These are phyloP conservation scores for Melampsora medusae DNA, from an alignment of 1,284 basidiomycete genomes.

Conservation along the genomic window DNA sequence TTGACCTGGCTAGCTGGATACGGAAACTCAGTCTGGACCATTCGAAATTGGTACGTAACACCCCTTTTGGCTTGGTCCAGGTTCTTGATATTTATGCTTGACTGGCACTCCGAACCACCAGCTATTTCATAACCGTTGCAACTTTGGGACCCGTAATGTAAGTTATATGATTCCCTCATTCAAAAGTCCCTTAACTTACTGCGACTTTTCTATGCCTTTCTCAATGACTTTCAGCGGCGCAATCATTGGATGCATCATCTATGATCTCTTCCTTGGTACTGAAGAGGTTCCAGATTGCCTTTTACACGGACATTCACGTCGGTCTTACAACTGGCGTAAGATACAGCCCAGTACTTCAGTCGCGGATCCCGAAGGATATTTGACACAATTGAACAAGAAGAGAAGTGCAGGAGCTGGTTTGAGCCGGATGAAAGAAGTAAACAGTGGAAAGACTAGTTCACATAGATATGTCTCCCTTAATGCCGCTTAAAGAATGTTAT, in stretches of 20 bases:
- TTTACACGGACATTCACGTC: constrained; percentile 4
- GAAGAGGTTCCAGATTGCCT: constrained; percentile 37
- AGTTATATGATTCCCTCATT: not conserved
- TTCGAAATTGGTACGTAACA: constrained; percentile 24
- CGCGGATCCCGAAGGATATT: constrained; percentile 38
- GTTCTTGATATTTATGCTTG: not conserved
- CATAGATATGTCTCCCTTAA: constrained; percentile 18
- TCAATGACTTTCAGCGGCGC: constrained; percentile 27
- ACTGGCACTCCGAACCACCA: not conserved
- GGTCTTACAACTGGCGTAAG: constrained; percentile 1
- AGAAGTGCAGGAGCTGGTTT: constrained; percentile 8
- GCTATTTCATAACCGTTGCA: constrained; percentile 37
- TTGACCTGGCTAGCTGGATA: constrained; percentile 42
- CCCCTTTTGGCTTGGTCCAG: not conserved
- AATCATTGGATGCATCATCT: constrained; percentile 43
- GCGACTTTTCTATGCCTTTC: not conserved
- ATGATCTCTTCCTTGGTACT: constrained; percentile 42
- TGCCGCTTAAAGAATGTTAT: not conserved
- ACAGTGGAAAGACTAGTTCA: constrained; percentile 36
- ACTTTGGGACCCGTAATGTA: constrained; percentile 39
- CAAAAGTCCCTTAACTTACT: not conserved
- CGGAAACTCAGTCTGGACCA: constrained; percentile 35
- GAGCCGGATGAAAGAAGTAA: not conserved
- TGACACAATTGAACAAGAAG: constrained; percentile 29
- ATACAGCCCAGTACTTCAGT: constrained; percentile 21